Conservation (phyloP, 495 filamentous ascomycete genomes). For the Staphylotrichum tortipilum region DNA sequence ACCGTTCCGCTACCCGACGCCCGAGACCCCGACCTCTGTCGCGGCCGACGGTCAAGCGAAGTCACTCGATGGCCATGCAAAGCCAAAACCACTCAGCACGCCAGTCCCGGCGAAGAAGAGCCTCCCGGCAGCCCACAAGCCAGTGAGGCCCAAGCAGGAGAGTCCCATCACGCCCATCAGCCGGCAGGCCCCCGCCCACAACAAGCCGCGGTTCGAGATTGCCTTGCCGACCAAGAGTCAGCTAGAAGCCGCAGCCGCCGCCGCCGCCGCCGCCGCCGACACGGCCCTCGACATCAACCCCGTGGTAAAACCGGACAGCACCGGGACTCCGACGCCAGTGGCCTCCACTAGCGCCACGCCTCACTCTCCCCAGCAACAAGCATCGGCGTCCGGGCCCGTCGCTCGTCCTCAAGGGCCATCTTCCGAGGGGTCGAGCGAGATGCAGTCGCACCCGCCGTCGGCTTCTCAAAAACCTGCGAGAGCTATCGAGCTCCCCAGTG, state of each 20-base stretch:
- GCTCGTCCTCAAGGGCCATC: neutral
- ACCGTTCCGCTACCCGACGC: conserved; percentile 31
- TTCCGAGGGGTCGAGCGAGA: neutral
- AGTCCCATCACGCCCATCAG: conserved; percentile 9
- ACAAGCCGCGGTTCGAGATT: conserved; percentile 25
- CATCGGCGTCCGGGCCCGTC: neutral
- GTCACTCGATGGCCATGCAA: too few relatives aligned
- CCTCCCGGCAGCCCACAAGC: conserved; percentile 12
- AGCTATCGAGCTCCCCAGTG: conserved; percentile 31
- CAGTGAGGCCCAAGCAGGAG: conserved; percentile 15
- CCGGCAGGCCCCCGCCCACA: conserved; percentile 19
- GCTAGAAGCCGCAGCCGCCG: conserved; percentile 14
- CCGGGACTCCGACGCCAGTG: too few relatives aligned
- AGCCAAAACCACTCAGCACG: conserved; percentile 1
- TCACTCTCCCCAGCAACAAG: neutral
- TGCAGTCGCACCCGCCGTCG: conserved; percentile 6
- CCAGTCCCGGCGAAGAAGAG: conserved; percentile 12
- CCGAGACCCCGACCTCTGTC: conserved; percentile 16
- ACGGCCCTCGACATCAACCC: too few relatives aligned
- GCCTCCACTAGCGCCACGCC: too few relatives aligned
- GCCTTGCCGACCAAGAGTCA: conserved; percentile 26
- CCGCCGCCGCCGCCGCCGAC: too few relatives aligned
- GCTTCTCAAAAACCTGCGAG: conserved; percentile 18
- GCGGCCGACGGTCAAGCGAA: conserved; percentile 11
- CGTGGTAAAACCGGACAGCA: too few relatives aligned